Evolutionary conservation across 352 stramenopile genomes (phyloP), one percentile per base, ranked within the genome.

Genomic region (Peronospora farinosa): DNA sequence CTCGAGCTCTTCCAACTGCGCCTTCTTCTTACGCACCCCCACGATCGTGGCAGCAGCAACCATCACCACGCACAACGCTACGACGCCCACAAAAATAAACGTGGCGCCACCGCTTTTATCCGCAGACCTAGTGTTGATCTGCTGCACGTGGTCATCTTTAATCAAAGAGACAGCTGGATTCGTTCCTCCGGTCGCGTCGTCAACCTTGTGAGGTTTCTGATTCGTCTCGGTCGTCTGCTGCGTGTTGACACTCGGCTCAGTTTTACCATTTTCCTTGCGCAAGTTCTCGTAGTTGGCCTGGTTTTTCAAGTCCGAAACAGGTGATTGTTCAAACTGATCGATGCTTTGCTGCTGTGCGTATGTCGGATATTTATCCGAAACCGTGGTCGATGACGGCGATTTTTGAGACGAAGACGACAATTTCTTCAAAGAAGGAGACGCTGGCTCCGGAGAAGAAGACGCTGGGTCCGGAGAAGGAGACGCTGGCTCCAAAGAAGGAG

Each of bases 11-110:
- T 88, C 77, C 7, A 88, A 52, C 32, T 54, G 19, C 30, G 65
- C 44, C 68, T 88, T 84, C 67, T 88, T 88, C 70, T 78, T 74
- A 47, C 77, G 76, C 31, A 85, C 48, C 0, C 72, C 74, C 9
- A 88, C 60, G 55, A 88, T 84, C 21, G 64, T 74, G 0, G 55
- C 65, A 5, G 42, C 77, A 7, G 77, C 77, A 12, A 86, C 65
- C 19, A 75, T 60, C 32, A 60, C 72, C 0, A 70, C 72, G 5
- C 19, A 21, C 19, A 44, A 64, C 0, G 57, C 53, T n/a, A 76
- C 44, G 3, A 77, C 38, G 12, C 52, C 27, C 16, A 76, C 4
- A 7, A 88, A 55, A 52, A 82, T 55, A 13, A 67, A 53, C 17
- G 57, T 60, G 0, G 70, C 33, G n/a, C 51, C 47, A 9, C 33